phyloP scores from a whole-genome alignment of 306 rosid species.

The Vigna reflexopilosa region DNA sequence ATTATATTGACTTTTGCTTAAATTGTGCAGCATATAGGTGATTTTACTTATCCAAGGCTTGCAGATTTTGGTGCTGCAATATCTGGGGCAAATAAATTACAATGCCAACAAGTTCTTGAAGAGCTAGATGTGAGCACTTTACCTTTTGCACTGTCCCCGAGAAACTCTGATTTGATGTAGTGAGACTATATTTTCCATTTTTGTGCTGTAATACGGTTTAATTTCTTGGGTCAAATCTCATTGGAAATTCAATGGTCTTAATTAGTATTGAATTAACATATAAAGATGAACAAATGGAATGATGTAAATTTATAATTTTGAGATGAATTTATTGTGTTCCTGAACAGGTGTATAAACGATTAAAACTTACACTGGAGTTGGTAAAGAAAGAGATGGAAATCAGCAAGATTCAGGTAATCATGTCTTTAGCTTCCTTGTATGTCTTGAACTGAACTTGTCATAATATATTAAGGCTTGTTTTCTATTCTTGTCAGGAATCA shows the following conservation, averaged over 20 bases:
- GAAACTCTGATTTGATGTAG: slow-evolving; percentile 13
- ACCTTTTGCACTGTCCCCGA: slow-evolving; percentile 37
- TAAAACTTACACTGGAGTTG: slow-evolving; percentile 89
- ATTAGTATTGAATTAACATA: slow-evolving; percentile 14
- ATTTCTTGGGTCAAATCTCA: slow-evolving; percentile 21
- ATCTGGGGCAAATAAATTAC: slow-evolving; percentile 98
- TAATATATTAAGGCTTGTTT: slow-evolving; percentile 36
- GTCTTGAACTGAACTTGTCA: slow-evolving; percentile 11
- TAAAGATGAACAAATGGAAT: slow-evolving; percentile 14
- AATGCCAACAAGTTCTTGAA: slow-evolving; percentile 97
- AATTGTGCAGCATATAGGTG: slow-evolving; percentile 92
- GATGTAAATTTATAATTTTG: slow-evolving; percentile 29
- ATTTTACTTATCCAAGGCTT: slow-evolving; percentile 92
- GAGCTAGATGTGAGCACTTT: slow-evolving; percentile 86
- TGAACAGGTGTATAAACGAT: slow-evolving; percentile 82
- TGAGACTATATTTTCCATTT: slow-evolving; percentile 24
- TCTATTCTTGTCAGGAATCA: slow-evolving; percentile 70
- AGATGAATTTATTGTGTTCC: slow-evolving; percentile 39
- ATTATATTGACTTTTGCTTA: slow-evolving; percentile 39
- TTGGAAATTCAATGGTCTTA: background rate
- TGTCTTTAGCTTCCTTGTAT: slow-evolving; percentile 24
- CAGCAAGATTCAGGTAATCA: slow-evolving; percentile 88
- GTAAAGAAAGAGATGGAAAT: slow-evolving; percentile 99
- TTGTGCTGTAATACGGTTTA: slow-evolving; percentile 11
- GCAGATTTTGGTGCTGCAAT: slow-evolving; percentile 99